These are phyloP conservation scores for Piromyces finnis DNA, from an alignment of 192 early-diverging fungal species.

Conservation along the genomic window DNA sequence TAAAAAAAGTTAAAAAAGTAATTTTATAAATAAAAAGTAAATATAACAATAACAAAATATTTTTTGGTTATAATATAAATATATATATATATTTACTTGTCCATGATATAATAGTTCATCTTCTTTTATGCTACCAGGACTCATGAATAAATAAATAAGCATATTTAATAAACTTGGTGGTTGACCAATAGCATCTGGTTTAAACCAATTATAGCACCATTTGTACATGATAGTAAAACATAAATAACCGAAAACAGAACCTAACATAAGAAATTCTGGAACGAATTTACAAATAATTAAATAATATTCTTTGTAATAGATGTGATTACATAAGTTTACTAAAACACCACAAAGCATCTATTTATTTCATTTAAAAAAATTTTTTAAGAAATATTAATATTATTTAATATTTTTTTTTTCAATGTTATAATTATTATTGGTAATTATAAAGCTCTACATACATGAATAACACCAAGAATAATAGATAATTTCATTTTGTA, in stretches of 20 bases:
- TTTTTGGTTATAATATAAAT: neutral
- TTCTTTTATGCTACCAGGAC: slow-evolving; percentile 57
- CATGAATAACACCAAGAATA: slow-evolving; percentile 75
- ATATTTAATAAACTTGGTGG: slow-evolving; percentile 67
- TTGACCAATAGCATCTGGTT: neutral
- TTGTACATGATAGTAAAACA: slow-evolving; percentile 77
- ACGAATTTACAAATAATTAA: slow-evolving; percentile 76
- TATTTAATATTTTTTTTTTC: too few species aligned
- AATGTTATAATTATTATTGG: too few species aligned
- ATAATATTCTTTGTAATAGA: slow-evolving; percentile 68
- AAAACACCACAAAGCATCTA: slow-evolving; percentile 86
- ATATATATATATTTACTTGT: slow-evolving; percentile 31
- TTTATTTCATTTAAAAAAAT: neutral
- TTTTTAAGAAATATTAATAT: too few species aligned
- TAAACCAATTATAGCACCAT: slow-evolving; percentile 84
- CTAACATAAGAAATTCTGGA: slow-evolving; percentile 87
- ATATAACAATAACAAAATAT: too few species aligned
- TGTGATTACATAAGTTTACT: slow-evolving; percentile 74
- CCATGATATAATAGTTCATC: slow-evolving; percentile 65
- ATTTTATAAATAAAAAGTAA: too few species aligned
- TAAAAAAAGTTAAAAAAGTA: too few species aligned
- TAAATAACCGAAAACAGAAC: slow-evolving; percentile 93
- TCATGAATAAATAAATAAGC: slow-evolving; percentile 97
- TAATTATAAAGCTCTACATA: too few species aligned
- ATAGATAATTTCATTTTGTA: slow-evolving; percentile 99